Evolutionary conservation across 2,329 filamentous ascomycete genomes (phyloP).

Genomic region (Trichoderma harzianum): DNA sequence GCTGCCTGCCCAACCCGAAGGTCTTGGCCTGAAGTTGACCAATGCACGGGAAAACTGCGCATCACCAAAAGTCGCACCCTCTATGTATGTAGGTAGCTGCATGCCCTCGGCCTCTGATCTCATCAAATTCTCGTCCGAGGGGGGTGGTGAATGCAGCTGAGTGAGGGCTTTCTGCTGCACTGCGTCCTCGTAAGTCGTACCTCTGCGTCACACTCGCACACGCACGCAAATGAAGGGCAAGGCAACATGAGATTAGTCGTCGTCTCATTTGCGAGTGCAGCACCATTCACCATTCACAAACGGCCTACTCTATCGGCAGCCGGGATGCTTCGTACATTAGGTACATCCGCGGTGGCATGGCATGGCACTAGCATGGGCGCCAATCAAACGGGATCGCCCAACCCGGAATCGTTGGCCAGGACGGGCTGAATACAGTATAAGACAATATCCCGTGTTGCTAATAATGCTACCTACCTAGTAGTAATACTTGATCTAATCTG

Average conservation of each 20-base stretch:
- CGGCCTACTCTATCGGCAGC: not conserved
- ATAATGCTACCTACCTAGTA: not conserved
- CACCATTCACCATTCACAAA: not conserved
- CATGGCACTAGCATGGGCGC: constrained; percentile 7
- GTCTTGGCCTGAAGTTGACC: not conserved
- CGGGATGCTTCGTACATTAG: not conserved
- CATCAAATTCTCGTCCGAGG: not conserved
- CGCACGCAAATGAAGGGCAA: not conserved
- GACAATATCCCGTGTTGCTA: not conserved
- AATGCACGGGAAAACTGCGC: constrained; percentile 10
- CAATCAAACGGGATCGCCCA: constrained; percentile 18
- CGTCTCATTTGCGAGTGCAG: not conserved
- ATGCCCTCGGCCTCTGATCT: not conserved
- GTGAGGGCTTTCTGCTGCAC: not conserved
- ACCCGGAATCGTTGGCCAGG: constrained; percentile 1
- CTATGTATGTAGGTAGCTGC: not conserved
- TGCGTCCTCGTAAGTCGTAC: not conserved
- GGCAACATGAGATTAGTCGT: not conserved
- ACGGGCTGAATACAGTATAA: not conserved
- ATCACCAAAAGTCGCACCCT: not conserved
- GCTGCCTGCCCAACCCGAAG: constrained; percentile 4
- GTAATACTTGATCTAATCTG: not conserved
- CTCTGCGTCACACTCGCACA: not conserved
- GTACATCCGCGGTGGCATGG: not conserved
- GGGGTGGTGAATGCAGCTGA: not conserved